These are phyloP conservation scores for Rhododendron mucronatum DNA, from an alignment of 148 eudicot genomes.

Conservation along the genomic window DNA sequence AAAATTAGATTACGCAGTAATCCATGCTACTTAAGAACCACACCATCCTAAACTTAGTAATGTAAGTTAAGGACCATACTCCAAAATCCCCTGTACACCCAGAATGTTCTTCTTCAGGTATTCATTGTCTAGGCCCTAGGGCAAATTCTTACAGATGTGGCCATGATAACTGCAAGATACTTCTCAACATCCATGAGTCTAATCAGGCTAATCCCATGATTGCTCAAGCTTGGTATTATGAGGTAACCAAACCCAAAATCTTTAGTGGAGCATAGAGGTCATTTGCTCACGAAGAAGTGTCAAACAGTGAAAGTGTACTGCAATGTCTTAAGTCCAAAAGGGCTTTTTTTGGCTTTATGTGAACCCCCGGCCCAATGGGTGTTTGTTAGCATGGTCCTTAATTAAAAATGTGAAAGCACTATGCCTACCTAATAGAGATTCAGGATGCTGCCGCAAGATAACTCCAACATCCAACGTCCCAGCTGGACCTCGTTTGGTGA, in stretches of 20 bases:
- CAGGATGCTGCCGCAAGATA: not conserved
- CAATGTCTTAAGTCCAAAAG: not conserved
- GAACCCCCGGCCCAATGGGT: not conserved
- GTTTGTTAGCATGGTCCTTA: not conserved
- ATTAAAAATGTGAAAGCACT: not conserved
- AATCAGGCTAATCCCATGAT: not conserved
- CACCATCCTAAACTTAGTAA: not conserved
- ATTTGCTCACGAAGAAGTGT: not conserved
- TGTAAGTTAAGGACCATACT: not conserved
- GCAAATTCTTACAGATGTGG: not conserved
- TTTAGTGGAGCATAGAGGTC: not conserved
- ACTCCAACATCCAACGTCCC: not conserved
- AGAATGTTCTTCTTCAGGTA: not conserved
- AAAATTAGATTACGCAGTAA: not conserved
- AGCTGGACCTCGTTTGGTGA: slow-evolving; percentile 6
- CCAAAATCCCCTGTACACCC: not conserved
- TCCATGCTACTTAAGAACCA: not conserved
- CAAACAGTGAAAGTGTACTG: not conserved
- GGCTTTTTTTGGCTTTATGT: not conserved
- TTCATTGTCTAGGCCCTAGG: not conserved
- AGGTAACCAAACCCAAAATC: not conserved
- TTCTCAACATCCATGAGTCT: not conserved
- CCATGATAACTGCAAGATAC: not conserved
- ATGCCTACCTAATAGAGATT: slow-evolving; percentile 6
- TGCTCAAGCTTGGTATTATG: slow-evolving; percentile 8